Conservation (phyloP, 2,329 filamentous ascomycete genomes). For the Monosporascus sp. region DNA sequence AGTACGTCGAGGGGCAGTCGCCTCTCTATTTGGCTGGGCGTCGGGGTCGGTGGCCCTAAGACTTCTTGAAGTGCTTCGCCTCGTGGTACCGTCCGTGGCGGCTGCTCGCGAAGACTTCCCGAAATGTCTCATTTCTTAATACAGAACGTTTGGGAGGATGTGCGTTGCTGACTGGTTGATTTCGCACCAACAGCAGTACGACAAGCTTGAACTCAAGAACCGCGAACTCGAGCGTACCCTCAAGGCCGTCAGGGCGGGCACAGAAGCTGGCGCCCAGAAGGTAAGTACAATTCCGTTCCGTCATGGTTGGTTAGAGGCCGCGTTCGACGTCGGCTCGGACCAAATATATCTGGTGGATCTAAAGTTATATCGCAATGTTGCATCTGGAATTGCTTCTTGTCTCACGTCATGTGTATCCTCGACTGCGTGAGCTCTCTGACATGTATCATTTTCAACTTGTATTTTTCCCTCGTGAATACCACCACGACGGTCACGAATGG, state of each 20-base stretch:
- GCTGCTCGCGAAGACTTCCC: too few species aligned
- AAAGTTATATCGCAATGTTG: neutral
- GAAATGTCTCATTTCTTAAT: too few species aligned
- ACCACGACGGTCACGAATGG: too few species aligned
- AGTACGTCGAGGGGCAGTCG: slow-evolving; percentile 10
- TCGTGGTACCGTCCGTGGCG: neutral
- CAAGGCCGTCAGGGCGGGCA: slow-evolving; percentile 47
- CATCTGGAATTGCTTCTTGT: neutral
- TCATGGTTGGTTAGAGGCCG: neutral
- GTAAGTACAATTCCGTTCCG: slow-evolving; percentile 32
- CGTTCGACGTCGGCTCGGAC: neutral
- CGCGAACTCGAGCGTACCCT: slow-evolving; percentile 51
- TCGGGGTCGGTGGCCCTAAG: neutral
- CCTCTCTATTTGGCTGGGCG: slow-evolving; percentile 3
- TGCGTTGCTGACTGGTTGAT: slow-evolving; percentile 16
- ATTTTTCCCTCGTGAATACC: neutral
- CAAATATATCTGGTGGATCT: neutral
- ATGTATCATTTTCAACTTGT: neutral
- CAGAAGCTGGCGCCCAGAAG: slow-evolving; percentile 46
- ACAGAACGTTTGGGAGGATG: neutral
- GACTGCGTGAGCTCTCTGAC: neutral
- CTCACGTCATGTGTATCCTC: neutral
- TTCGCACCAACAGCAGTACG: slow-evolving; percentile 44
- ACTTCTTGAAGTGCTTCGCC: neutral
- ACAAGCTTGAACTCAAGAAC: slow-evolving; percentile 51